A percentile compares a stretch with the other conserved stretches of the same genome.
Evolutionary conservation across 352 stramenopile species (phyloP).

Genomic region (Phytophthora lateralis): DNA sequence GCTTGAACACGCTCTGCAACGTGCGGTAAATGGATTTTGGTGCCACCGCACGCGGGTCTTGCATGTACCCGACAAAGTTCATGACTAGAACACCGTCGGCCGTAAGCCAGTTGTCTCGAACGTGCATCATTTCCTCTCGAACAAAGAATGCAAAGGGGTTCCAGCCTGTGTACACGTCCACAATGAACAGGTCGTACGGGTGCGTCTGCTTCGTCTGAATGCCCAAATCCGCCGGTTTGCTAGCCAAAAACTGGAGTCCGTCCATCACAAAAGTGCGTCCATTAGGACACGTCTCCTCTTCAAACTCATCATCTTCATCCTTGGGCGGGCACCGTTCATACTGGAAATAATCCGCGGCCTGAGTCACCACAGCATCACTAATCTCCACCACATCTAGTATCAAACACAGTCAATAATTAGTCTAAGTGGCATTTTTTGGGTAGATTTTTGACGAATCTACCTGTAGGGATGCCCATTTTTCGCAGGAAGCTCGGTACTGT

Average conservation of each 20-base stretch:
- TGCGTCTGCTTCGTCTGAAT: slow-evolving; percentile 18
- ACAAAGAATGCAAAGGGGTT: slow-evolving; percentile 78
- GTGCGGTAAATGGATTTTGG: slow-evolving; percentile 77
- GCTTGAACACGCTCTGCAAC: slow-evolving; percentile 62
- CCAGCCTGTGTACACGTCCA: slow-evolving; percentile 77
- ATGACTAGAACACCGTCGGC: slow-evolving; percentile 64
- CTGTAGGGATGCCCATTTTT: slow-evolving; percentile 59
- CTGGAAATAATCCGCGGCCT: slow-evolving; percentile 73
- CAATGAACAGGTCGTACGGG: slow-evolving; percentile 62
- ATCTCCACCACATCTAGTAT: slow-evolving; percentile 77
- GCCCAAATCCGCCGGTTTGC: slow-evolving; percentile 31
- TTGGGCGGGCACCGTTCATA: slow-evolving; percentile 57
- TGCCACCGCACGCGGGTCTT: slow-evolving; percentile 50
- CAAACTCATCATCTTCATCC: slow-evolving; percentile 19
- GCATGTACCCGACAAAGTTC: slow-evolving; percentile 81
- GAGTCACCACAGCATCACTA: slow-evolving; percentile 63
- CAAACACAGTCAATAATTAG: background rate
- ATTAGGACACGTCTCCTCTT: slow-evolving; percentile 33
- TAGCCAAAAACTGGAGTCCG: slow-evolving; percentile 62
- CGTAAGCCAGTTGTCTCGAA: slow-evolving; percentile 65
- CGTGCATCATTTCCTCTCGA: slow-evolving; percentile 53
- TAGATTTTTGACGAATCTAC: slow-evolving; percentile 12
- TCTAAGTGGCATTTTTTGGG: background rate
- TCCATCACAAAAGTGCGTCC: slow-evolving; percentile 73
- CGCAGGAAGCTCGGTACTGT: slow-evolving; percentile 73